Evolutionary conservation across 1,284 basidiomycete species (phyloP).

Genomic region (Leccinum griseonigrum): DNA sequence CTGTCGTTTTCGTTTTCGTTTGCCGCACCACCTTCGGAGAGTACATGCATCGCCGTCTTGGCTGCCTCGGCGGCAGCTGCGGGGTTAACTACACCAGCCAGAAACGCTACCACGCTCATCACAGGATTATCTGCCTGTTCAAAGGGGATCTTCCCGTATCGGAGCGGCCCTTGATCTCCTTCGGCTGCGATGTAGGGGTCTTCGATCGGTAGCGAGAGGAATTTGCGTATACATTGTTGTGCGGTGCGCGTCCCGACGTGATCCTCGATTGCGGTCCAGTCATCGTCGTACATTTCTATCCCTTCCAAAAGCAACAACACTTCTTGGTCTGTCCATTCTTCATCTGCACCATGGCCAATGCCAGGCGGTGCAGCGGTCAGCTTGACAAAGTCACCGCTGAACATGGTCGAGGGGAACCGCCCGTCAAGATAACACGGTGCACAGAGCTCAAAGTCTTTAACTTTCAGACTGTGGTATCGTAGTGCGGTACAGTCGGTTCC

Average conservation of each 20-base stretch:
- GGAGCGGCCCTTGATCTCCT: slow-evolving; percentile 75
- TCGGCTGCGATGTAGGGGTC: slow-evolving; percentile 82
- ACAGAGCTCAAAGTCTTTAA: slow-evolving; percentile 89
- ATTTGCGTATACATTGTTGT: slow-evolving; percentile 95
- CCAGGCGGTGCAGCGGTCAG: slow-evolving; percentile 56
- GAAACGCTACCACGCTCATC: slow-evolving; percentile 97
- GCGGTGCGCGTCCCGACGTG: slow-evolving; percentile 90
- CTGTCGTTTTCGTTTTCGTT: slow-evolving; percentile 30
- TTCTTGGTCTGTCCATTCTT: slow-evolving; percentile 89
- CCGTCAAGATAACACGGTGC: slow-evolving; percentile 93
- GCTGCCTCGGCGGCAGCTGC: slow-evolving; percentile 93
- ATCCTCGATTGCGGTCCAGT: slow-evolving; percentile 90
- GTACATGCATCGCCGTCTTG: slow-evolving; percentile 81
- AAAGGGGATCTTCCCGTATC: slow-evolving; percentile 84
- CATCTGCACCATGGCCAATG: slow-evolving; percentile 42
- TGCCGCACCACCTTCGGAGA: slow-evolving; percentile 46
- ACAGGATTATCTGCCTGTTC: slow-evolving; percentile 96
- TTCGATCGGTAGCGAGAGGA: slow-evolving; percentile 96
- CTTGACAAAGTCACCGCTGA: slow-evolving; percentile 96
- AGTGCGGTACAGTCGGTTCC: slow-evolving; percentile 88
- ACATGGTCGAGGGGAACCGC: slow-evolving; percentile 95
- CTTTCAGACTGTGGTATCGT: slow-evolving; percentile 92
- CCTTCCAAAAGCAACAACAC: slow-evolving; percentile 87
- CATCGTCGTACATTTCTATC: slow-evolving; percentile 97
- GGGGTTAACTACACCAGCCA: slow-evolving; percentile 90